phyloP scores from a whole-genome alignment of 495 filamentous ascomycete species.

The Chaetomium fimeti region DNA sequence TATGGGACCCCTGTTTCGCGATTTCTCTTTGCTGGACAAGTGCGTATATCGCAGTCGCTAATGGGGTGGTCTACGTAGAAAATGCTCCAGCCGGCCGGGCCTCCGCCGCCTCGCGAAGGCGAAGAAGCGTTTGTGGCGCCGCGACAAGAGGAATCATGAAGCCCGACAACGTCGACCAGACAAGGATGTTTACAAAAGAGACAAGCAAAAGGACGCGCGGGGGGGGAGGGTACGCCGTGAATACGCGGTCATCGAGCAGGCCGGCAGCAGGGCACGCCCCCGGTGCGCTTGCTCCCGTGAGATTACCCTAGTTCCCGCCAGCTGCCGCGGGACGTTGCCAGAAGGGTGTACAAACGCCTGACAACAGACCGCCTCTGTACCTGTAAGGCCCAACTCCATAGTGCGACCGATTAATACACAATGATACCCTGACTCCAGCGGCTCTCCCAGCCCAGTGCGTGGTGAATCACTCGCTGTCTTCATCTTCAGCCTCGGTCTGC shows the following conservation, averaged over 20 bases:
- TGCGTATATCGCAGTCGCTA: slow-evolving; percentile 5
- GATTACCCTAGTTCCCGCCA: background rate
- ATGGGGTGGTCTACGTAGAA: slow-evolving; percentile 45
- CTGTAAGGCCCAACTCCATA: slow-evolving; percentile 8
- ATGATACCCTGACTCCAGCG: slow-evolving; percentile 15
- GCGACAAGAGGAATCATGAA: slow-evolving; percentile 20
- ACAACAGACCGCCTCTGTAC: background rate
- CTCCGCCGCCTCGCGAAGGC: slow-evolving; percentile 67
- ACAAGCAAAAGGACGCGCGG: background rate
- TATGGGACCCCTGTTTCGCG: slow-evolving; percentile 25
- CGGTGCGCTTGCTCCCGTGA: background rate
- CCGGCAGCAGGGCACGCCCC: background rate
- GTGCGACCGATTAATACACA: background rate
- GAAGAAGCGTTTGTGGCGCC: slow-evolving; percentile 33
- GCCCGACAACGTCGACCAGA: background rate
- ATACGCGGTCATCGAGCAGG: background rate
- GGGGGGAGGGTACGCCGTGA: background rate
- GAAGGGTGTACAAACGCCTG: background rate
- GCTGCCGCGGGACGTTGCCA: background rate
- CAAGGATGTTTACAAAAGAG: background rate
- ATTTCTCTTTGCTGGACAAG: background rate
- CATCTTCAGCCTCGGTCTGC: slow-evolving; percentile 5
- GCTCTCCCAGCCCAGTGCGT: background rate
- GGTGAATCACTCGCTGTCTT: slow-evolving; percentile 8
- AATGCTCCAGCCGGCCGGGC: slow-evolving; percentile 89